Conservation (phyloP, 2,329 filamentous ascomycete species). For the Stromatinia cepivora region DNA sequence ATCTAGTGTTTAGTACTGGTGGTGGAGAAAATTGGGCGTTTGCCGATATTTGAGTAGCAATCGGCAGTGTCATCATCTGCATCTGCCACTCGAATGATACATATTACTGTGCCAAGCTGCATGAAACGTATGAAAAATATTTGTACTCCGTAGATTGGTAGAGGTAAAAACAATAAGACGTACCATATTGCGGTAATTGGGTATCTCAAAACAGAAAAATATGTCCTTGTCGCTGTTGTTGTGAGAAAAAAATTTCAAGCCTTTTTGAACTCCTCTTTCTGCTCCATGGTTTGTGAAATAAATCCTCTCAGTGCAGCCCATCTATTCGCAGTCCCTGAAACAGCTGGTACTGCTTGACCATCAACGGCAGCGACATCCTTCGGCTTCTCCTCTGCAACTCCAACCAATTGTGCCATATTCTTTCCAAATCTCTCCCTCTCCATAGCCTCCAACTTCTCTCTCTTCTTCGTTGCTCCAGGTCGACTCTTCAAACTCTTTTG, state of each 20-base stretch:
- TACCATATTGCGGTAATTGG: slow-evolving; percentile 23
- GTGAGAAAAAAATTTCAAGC: slow-evolving; percentile 20
- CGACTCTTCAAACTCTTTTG: slow-evolving; percentile 73
- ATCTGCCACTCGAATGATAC: slow-evolving; percentile 15
- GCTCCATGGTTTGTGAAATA: slow-evolving; percentile 76
- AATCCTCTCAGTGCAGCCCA: slow-evolving; percentile 85
- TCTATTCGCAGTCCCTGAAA: slow-evolving; percentile 53
- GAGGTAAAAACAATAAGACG: slow-evolving; percentile 15
- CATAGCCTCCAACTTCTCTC: slow-evolving; percentile 73
- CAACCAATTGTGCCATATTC: slow-evolving; percentile 72
- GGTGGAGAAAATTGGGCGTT: background rate
- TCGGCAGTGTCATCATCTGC: slow-evolving; percentile 8
- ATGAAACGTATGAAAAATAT: background rate
- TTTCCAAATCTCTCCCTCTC: slow-evolving; percentile 83
- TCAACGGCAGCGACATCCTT: slow-evolving; percentile 20
- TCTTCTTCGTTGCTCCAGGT: slow-evolving; percentile 79
- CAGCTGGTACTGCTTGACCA: slow-evolving; percentile 24
- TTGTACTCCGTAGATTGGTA: background rate
- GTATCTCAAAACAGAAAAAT: slow-evolving; percentile 20
- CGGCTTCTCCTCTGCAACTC: slow-evolving; percentile 20
- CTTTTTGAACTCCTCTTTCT: slow-evolving; percentile 70
- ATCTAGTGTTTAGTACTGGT: background rate
- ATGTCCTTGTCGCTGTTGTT: background rate
- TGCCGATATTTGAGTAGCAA: slow-evolving; percentile 5
- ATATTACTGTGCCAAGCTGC: background rate